These are phyloP conservation scores for Friedmanniomyces simplex DNA, from an alignment of 495 filamentous ascomycete genomes.

Conservation along the genomic window DNA sequence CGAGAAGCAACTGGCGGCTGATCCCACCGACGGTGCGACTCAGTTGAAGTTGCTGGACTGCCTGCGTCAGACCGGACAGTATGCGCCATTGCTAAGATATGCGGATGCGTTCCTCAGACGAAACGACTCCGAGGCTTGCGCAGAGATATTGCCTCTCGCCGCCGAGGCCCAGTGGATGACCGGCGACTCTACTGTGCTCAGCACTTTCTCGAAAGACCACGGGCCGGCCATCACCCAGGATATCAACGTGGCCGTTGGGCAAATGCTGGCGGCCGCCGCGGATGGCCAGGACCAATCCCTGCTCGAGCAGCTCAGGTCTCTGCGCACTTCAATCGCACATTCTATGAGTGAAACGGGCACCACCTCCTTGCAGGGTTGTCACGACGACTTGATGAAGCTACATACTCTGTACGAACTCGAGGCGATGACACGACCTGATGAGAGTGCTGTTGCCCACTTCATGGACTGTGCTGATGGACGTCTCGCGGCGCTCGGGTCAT, in stretches of 20 bases:
- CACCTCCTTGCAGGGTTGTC: conserved; percentile 66
- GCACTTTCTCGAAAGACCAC: too few species aligned
- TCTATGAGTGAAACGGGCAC: conserved; percentile 65
- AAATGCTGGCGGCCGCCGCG: conserved; percentile 56
- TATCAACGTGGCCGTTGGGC: conserved; percentile 74
- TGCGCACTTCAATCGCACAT: conserved; percentile 60
- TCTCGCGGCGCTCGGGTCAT: conserved; percentile 74
- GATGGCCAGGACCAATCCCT: conserved; percentile 46
- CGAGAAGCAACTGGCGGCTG: conserved; percentile 69
- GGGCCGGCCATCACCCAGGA: conserved; percentile 41
- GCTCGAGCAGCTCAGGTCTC: conserved; percentile 44
- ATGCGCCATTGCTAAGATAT: conserved; percentile 21
- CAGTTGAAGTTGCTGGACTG: conserved; percentile 80
- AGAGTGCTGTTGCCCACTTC: conserved; percentile 33
- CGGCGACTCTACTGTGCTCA: conserved; percentile 54
- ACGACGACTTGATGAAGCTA: conserved; percentile 69
- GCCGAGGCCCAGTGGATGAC: conserved; percentile 81
- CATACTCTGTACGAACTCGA: conserved; percentile 85
- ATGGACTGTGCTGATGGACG: conserved; percentile 51
- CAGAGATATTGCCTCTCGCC: not conserved
- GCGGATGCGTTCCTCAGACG: conserved; percentile 58
- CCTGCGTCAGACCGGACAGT: conserved; percentile 52
- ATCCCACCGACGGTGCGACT: conserved; percentile 62
- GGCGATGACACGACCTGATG: conserved; percentile 50
- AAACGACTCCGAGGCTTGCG: conserved; percentile 19